phyloP scores from a whole-genome alignment of 805 yeast genomes.

The Yamadazyma philogaea region DNA sequence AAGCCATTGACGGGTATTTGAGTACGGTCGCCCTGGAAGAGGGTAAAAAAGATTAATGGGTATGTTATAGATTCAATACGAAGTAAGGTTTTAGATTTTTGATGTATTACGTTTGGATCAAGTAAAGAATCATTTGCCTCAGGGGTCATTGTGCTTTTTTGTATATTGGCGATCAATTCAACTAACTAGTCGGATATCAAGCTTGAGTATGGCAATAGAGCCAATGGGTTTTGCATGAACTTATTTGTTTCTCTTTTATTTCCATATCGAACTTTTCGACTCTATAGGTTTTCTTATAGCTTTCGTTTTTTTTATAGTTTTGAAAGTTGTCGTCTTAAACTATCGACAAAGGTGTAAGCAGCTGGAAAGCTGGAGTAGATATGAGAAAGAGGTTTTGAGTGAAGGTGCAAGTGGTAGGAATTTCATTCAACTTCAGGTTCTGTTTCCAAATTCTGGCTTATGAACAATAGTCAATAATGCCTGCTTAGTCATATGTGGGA shows the following conservation, averaged over 20 bases:
- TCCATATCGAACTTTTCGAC: neutral
- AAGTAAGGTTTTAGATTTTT: neutral
- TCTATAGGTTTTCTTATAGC: neutral
- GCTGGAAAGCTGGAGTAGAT: neutral
- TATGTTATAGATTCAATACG: neutral
- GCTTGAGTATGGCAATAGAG: no score
- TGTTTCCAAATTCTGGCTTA: neutral
- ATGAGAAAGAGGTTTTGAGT: neutral
- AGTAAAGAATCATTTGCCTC: no score
- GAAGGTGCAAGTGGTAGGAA: neutral
- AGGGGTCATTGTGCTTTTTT: no score
- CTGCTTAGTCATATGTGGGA: neutral
- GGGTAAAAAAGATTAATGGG: constrained; percentile 16
- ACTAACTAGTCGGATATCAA: no score
- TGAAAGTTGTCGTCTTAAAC: no score
- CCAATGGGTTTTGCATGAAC: neutral
- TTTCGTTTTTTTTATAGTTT: neutral
- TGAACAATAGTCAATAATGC: neutral
- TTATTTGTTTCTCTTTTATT: no score
- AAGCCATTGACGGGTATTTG: constrained; percentile 14
- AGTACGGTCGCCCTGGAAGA: constrained; percentile 15
- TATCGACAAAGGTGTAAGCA: neutral
- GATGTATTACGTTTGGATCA: neutral
- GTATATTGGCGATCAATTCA: neutral
- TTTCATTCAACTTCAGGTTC: neutral